Conservation (phyloP, 1,139 yeast genomes). For the Tardiomyces blankii region DNA sequence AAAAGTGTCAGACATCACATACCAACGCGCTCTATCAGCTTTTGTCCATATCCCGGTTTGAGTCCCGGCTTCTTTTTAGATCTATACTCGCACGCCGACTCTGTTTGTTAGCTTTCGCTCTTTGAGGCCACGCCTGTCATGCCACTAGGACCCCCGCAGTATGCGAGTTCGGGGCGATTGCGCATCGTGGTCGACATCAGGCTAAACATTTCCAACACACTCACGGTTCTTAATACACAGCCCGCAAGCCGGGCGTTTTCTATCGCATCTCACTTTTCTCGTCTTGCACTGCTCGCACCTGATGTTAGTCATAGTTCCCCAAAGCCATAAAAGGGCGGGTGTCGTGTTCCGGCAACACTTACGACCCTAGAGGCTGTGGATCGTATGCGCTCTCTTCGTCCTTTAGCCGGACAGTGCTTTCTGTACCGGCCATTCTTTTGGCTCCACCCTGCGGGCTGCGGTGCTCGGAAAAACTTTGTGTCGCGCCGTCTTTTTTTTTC, state of each 20-base stretch:
- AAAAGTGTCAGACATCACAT: no score
- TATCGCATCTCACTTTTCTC: conserved; percentile 14
- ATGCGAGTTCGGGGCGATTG: not conserved
- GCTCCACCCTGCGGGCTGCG: no score
- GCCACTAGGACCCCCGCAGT: not conserved
- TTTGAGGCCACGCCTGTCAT: not conserved
- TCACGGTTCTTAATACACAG: conserved; percentile 11
- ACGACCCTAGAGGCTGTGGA: not conserved
- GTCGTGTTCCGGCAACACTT: not conserved
- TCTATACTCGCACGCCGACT: conserved; percentile 10
- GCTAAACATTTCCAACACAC: conserved; percentile 1
- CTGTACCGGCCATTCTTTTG: no score
- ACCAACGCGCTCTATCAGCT: conserved; percentile 10
- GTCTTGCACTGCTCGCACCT: conserved; percentile 14
- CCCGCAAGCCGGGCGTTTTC: conserved; percentile 10
- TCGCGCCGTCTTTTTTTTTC: no score
- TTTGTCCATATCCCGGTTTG: conserved; percentile 14
- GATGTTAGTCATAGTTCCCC: not conserved
- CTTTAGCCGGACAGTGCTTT: not conserved
- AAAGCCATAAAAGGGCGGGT: no score
- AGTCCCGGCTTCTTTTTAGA: conserved; percentile 14
- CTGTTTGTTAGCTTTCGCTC: conserved; percentile 3
- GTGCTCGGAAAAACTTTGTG: no score
- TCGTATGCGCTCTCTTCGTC: not conserved
- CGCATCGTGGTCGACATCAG: not conserved